Conservation (phyloP, 345 rosid genomes). For the Raphanus raphanistrum region DNA sequence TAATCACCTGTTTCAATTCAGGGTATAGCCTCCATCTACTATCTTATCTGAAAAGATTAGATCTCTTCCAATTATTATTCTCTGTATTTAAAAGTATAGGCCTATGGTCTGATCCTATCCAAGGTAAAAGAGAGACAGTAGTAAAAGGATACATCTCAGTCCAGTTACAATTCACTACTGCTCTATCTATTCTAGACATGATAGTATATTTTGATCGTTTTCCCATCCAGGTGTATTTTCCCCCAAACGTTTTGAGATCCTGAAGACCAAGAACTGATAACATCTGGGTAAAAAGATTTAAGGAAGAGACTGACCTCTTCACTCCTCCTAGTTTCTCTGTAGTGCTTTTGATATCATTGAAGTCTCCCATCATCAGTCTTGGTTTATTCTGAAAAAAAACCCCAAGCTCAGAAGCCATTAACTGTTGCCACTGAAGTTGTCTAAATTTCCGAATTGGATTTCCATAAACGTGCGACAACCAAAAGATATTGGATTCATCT, state of each 20-base stretch:
- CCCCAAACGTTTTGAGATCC: background rate
- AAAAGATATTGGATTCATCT: background rate
- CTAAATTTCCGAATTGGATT: background rate
- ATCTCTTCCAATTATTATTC: too few species aligned
- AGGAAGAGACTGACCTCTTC: background rate
- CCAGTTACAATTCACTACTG: background rate
- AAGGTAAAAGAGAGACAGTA: background rate
- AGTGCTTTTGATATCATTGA: background rate
- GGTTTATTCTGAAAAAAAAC: background rate
- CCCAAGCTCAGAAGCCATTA: background rate
- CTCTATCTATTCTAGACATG: background rate
- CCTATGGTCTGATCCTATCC: background rate
- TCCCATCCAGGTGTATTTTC: background rate
- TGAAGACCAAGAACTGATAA: background rate
- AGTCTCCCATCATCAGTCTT: background rate
- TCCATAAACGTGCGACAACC: background rate
- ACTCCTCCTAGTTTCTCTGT: background rate
- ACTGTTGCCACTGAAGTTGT: background rate
- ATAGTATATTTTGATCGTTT: background rate
- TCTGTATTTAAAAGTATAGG: background rate
- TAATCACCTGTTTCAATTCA: background rate
- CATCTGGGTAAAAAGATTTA: too few species aligned
- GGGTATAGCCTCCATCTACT: background rate
- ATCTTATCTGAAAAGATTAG: background rate
- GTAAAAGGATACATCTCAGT: background rate